Conservation (phyloP, 306 rosid genomes). For the Nissolia schottii region DNA sequence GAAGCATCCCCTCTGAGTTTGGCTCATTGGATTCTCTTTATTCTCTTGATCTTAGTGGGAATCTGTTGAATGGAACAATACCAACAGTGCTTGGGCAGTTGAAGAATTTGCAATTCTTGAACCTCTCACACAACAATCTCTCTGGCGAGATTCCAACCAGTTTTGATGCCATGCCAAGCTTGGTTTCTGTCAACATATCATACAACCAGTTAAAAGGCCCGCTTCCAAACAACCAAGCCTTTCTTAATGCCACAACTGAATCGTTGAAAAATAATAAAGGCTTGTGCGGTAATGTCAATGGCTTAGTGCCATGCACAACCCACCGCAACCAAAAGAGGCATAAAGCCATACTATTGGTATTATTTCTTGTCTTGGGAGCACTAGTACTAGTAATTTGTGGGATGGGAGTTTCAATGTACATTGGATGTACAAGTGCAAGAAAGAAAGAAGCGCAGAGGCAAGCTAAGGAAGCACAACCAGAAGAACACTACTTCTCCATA, state of each 20-base stretch:
- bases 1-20: neutral
- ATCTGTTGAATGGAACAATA: neutral
- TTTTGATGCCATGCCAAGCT: conserved; percentile 28
- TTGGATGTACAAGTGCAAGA: neutral
- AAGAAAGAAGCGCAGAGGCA: neutral
- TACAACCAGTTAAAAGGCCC: neutral
- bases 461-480: neutral
- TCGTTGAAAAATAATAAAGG: conserved; percentile 7
- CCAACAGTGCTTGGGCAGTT: conserved; percentile 24
- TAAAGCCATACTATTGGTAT: neutral
- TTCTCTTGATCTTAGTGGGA: conserved; percentile 28
- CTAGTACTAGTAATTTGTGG: neutral
- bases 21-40: neutral
- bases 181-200: conserved; percentile 30
- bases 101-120: conserved; percentile 15
- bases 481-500: neutral
- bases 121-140: conserved; percentile 34
- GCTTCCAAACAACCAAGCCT: neutral
- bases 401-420: neutral
- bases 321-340: neutral
- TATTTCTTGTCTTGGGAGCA: neutral
- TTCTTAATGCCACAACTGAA: neutral
- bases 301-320: conserved; percentile 3
- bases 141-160: conserved; percentile 22
- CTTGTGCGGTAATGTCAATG: conserved; percentile 4